Evolutionary conservation across 2,329 filamentous ascomycete genomes (phyloP).

Genomic region (Fusarium subglutinans): DNA sequence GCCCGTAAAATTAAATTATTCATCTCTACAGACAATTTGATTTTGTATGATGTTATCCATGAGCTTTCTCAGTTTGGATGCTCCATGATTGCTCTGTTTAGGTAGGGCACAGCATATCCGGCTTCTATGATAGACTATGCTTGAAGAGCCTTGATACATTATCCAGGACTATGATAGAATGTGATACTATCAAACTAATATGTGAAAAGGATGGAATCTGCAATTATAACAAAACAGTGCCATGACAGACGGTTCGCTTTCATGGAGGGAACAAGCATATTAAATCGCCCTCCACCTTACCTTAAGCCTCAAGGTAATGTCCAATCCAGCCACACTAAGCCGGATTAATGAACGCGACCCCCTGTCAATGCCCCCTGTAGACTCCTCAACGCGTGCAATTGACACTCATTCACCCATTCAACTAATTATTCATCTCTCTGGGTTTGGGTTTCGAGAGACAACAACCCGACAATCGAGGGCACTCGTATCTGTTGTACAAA

Average conservation of each 20-base stretch:
- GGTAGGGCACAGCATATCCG: neutral
- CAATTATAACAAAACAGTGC: neutral
- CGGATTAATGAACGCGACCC: conserved; percentile 27
- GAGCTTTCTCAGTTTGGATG: neutral
- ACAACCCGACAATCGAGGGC: conserved; percentile 13
- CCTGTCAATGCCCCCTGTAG: conserved; percentile 33
- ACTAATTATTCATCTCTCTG: conserved; percentile 21
- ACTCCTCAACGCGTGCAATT: conserved; percentile 36
- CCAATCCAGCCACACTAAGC: conserved; percentile 24
- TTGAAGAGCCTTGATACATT: neutral
- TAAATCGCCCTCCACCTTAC: neutral
- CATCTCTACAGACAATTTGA: neutral
- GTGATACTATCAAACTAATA: neutral
- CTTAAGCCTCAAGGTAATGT: neutral
- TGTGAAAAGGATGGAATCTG: neutral
- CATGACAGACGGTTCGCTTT: neutral
- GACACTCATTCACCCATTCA: conserved; percentile 29
- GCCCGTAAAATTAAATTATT: neutral
- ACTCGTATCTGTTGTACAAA: conserved; percentile 8
- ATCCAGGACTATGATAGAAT: neutral
- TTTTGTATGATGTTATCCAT: neutral
- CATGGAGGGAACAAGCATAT: neutral
- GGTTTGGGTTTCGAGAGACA: conserved; percentile 23
- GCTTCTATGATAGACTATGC: neutral
- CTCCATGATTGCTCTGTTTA: neutral